Evolutionary conservation across 176 grass and related monocot species (phyloP).

Genomic region (Zizania latifolia): DNA sequence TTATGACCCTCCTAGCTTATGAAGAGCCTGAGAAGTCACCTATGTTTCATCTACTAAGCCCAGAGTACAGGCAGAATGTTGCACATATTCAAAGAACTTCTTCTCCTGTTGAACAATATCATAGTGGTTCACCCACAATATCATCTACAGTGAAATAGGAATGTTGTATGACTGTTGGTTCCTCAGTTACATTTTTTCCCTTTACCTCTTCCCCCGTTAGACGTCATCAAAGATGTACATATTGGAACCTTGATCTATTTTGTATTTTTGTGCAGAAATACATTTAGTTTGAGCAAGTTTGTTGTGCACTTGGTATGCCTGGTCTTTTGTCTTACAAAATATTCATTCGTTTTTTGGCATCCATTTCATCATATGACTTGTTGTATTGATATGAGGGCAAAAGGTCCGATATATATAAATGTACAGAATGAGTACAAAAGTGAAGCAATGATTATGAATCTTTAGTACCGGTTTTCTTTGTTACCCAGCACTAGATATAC

Average conservation of each 20-base stretch:
- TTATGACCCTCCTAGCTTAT: conserved; percentile 86
- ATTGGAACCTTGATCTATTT: background rate
- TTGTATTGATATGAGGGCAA: too few relatives aligned
- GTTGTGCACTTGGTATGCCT: background rate
- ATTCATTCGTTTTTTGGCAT: background rate
- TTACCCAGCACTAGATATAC: too few relatives aligned
- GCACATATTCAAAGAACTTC: conserved; percentile 26
- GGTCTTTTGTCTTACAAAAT: background rate
- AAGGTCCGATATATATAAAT: too few relatives aligned
- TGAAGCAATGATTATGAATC: too few relatives aligned
- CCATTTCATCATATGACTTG: conserved; percentile 11
- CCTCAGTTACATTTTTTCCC: background rate
- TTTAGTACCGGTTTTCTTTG: too few relatives aligned
- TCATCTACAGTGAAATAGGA: background rate
- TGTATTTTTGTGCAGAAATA: background rate
- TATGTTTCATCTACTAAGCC: conserved; percentile 91
- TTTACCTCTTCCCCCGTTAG: background rate
- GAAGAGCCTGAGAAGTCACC: conserved; percentile 94
- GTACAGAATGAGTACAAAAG: too few relatives aligned
- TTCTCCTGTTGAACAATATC: background rate
- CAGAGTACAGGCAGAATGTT: conserved; percentile 78
- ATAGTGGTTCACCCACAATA: conserved; percentile 22
- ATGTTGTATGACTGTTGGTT: conserved; percentile 3
- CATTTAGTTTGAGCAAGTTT: background rate
- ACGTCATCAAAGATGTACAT: conserved; percentile 20